Conservation (phyloP, 2,329 filamentous ascomycete species). For the Monilinia vaccinii-corymbosi region DNA sequence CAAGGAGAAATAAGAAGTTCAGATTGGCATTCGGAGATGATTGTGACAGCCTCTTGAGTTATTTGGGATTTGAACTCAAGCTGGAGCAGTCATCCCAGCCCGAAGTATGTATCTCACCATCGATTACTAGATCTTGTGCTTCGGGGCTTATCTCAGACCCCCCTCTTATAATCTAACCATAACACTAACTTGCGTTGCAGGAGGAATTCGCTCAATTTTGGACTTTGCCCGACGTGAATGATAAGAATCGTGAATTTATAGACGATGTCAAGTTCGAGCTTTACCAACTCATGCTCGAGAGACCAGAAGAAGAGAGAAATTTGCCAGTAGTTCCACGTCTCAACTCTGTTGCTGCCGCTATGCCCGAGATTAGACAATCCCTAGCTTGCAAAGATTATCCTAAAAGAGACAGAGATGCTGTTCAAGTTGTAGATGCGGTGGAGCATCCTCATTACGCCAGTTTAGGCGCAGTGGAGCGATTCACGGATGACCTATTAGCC, state of each 20-base stretch:
- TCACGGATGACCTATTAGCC: conserved; percentile 50
- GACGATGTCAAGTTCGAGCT: conserved; percentile 54
- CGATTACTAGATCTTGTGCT: neutral
- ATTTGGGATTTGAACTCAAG: conserved; percentile 44
- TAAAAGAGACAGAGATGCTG: conserved; percentile 21
- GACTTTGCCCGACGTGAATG: conserved; percentile 23
- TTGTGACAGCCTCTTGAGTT: conserved; percentile 48
- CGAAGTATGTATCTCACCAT: conserved; percentile 30
- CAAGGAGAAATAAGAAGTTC: conserved; percentile 54
- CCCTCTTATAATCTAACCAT: neutral
- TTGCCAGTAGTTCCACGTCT: neutral
- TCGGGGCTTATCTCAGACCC: neutral
- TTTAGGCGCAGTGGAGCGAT: conserved; percentile 52
- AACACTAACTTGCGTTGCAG: conserved; percentile 13
- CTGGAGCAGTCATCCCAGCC: conserved; percentile 26
- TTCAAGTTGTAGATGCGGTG: conserved; percentile 30
- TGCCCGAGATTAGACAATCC: conserved; percentile 22
- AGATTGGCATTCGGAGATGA: conserved; percentile 53
- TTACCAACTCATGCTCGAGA: conserved; percentile 17
- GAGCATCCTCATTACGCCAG: conserved; percentile 44
- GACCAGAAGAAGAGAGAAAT: conserved; percentile 16
- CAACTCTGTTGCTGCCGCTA: conserved; percentile 14
- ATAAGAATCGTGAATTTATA: conserved; percentile 33
- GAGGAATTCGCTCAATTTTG: conserved; percentile 27
- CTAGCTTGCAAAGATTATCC: conserved; percentile 27